A percentile compares a stretch with the other conserved stretches of the same genome.
phyloP scores from a whole-genome alignment of 2,329 filamentous ascomycete species.

The Microcera coccophila region DNA sequence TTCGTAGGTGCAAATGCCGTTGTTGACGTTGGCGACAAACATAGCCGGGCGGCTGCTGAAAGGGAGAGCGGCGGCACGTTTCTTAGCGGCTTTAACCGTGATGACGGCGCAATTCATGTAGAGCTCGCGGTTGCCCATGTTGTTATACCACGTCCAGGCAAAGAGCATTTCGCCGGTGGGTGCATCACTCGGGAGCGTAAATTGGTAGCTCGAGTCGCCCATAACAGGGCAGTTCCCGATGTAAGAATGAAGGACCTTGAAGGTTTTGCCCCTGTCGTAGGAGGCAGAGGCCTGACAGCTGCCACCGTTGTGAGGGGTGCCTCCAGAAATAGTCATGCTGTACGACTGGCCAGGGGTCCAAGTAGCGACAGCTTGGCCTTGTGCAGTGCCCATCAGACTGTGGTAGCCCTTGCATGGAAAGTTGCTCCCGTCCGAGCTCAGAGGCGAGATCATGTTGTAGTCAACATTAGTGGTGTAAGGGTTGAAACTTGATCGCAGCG shows the following conservation, averaged over 20 bases:
- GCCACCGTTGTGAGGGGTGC: conserved; percentile 63
- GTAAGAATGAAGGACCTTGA: conserved; percentile 62
- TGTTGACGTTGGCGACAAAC: conserved; percentile 66
- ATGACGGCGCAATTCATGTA: conserved; percentile 83
- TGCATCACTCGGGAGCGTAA: conserved; percentile 62
- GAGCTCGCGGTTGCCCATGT: conserved; percentile 74
- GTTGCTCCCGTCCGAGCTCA: conserved; percentile 57
- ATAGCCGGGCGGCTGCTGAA: conserved; percentile 61
- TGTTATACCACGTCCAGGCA: conserved; percentile 76
- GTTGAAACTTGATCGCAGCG: conserved; percentile 53
- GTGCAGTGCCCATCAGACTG: conserved; percentile 43
- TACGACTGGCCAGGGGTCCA: conserved; percentile 61
- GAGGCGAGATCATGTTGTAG: conserved; percentile 68
- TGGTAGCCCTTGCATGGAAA: conserved; percentile 73
- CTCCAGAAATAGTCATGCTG: conserved; percentile 61
- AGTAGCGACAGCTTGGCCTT: conserved; percentile 52
- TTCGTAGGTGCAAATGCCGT: conserved; percentile 57
- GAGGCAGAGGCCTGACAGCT: conserved; percentile 74
- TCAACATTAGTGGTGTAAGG: conserved; percentile 52
- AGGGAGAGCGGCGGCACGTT: conserved; percentile 42
- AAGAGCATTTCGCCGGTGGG: conserved; percentile 61
- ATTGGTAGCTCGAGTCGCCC: conserved; percentile 53
- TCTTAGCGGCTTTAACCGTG: conserved; percentile 47
- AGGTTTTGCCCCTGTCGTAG: conserved; percentile 66
- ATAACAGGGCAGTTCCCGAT: conserved; percentile 51